A percentile compares a stretch with the other conserved stretches of the same genome.
Conservation (phyloP, 1,284 basidiomycete genomes). For the Cutaneotrichosporon cyanovorans region DNA sequence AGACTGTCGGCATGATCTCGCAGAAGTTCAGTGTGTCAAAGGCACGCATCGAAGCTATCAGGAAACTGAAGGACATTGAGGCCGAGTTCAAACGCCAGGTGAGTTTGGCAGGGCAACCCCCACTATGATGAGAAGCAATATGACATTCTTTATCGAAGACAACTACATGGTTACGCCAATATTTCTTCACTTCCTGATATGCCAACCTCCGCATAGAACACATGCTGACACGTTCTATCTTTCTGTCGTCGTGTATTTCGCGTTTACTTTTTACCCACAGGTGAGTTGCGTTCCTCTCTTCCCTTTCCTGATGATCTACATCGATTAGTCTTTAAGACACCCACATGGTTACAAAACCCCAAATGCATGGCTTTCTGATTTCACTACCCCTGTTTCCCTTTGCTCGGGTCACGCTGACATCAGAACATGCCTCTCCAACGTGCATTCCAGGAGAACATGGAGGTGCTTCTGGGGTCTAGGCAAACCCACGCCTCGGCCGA, state of each 20-base stretch:
- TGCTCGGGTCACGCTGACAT: constrained; percentile 13
- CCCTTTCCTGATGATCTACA: constrained; percentile 35
- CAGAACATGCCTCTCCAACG: constrained; percentile 36
- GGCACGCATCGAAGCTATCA: constrained; percentile 39
- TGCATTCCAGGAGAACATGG: constrained; percentile 41
- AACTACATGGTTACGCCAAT: constrained; percentile 40
- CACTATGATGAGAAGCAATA: constrained; percentile 35
- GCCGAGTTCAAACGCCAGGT: constrained; percentile 40
- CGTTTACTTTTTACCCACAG: constrained; percentile 19
- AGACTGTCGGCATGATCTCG: constrained; percentile 30
- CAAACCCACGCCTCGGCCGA: constrained; percentile 5
- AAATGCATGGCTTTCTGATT: constrained; percentile 46
- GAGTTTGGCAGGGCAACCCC: constrained; percentile 13
- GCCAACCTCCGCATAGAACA: neutral
- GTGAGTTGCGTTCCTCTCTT: constrained; percentile 26
- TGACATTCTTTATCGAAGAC: constrained; percentile 47
- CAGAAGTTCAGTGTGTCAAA: constrained; percentile 39
- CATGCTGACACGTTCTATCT: constrained; percentile 19
- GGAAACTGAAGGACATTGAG: constrained; percentile 43
- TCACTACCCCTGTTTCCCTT: neutral
- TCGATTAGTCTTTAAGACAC: constrained; percentile 49
- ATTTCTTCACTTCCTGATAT: constrained; percentile 48
- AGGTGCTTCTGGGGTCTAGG: constrained; percentile 34
- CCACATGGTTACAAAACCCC: constrained; percentile 42
- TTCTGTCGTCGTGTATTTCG: constrained; percentile 1